Evolutionary conservation across 768 basidiomycete species (phyloP).

Genomic region (Pleurotus eryngii): DNA sequence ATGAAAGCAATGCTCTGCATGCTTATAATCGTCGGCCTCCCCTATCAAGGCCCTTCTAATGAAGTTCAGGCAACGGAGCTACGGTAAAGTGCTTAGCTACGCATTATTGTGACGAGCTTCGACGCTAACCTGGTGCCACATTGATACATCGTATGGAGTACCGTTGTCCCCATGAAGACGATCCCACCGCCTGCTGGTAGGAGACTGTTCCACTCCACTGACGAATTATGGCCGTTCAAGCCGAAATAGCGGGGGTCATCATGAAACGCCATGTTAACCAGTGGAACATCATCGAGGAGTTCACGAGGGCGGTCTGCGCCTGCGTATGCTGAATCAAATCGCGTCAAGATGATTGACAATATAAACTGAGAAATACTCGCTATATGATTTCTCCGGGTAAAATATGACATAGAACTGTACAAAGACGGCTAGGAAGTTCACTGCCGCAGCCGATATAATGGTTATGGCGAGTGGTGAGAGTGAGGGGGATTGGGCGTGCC

Average conservation of each 20-base stretch:
- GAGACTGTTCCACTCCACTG: conserved; percentile 10
- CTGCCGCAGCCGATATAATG: neutral
- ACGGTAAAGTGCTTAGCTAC: too few species aligned
- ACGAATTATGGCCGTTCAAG: conserved; percentile 5
- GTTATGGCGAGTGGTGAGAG: neutral
- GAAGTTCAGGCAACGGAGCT: conserved; percentile 31
- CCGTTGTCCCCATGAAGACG: conserved; percentile 28
- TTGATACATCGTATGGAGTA: conserved; percentile 30
- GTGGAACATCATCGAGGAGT: conserved; percentile 10
- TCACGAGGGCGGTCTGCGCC: conserved; percentile 12
- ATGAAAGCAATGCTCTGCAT: conserved; percentile 35
- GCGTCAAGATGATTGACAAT: neutral
- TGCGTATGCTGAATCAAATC: conserved; percentile 5
- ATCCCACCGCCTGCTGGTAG: conserved; percentile 27
- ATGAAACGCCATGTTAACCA: conserved; percentile 12
- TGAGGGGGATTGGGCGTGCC: neutral
- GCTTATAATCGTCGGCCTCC: conserved; percentile 15
- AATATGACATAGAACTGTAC: conserved; percentile 4
- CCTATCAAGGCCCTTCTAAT: conserved; percentile 26
- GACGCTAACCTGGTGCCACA: conserved; percentile 28
- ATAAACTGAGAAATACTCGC: neutral
- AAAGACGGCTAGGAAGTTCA: conserved; percentile 1
- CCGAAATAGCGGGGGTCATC: conserved; percentile 12
- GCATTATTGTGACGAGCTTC: too few species aligned
- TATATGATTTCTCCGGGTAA: neutral